Evolutionary conservation across 2,329 filamentous ascomycete species (phyloP).

Genomic region (Sphaerulina musiva): DNA sequence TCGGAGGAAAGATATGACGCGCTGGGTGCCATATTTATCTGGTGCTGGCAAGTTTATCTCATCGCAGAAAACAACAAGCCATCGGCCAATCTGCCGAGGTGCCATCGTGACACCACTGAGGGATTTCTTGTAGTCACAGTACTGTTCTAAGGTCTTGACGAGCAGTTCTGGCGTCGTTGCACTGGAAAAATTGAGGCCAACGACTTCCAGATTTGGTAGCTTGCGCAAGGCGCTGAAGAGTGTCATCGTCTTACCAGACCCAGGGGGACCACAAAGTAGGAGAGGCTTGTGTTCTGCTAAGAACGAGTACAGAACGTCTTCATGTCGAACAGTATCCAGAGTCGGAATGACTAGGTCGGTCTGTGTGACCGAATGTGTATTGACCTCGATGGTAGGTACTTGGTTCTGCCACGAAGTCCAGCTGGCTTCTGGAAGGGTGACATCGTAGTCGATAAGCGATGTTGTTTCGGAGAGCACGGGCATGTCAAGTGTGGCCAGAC

Average conservation of each 20-base stretch:
- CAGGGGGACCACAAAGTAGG: constrained; percentile 90
- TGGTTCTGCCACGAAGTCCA: constrained; percentile 94
- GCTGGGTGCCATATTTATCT: constrained; percentile 94
- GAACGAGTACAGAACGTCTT: constrained; percentile 99
- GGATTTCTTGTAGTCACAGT: constrained; percentile 99
- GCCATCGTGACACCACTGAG: constrained; percentile 92
- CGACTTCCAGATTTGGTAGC: constrained; percentile 96
- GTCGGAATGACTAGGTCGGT: constrained; percentile 98
- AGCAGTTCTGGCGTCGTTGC: constrained; percentile 95
- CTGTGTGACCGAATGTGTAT: constrained; percentile 95
- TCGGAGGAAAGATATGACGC: constrained; percentile 92
- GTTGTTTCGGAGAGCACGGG: constrained; percentile 66
- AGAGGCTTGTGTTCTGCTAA: constrained; percentile 97
- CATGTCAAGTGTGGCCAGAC: constrained; percentile 77
- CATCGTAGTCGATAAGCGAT: constrained; percentile 93
- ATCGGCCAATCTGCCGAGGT: constrained; percentile 91
- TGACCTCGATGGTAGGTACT: constrained; percentile 90
- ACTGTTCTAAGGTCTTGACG: constrained; percentile 98
- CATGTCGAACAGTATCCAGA: constrained; percentile 91
- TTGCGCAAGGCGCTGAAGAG: constrained; percentile 96
- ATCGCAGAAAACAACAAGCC: constrained; percentile 98
- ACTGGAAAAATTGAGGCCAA: constrained; percentile 98
- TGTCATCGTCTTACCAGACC: constrained; percentile 99
- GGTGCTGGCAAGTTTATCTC: constrained; percentile 98
- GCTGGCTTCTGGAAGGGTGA: constrained; percentile 74